Conservation (phyloP, 2,329 filamentous ascomycete genomes). For the Colletotrichum viniferum region DNA sequence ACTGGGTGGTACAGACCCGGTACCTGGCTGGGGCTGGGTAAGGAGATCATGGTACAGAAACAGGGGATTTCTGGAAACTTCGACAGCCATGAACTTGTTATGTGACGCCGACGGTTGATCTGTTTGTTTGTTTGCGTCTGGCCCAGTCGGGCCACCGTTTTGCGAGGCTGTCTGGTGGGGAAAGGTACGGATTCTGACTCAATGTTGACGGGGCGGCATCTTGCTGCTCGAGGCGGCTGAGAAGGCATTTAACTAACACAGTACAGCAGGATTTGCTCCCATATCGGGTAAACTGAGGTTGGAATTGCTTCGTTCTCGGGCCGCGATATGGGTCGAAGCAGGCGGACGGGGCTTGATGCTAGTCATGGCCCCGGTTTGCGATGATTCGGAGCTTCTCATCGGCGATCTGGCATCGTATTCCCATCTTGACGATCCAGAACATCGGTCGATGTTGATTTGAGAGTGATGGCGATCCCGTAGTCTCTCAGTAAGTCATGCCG, state of each 20-base stretch:
- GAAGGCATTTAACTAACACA: neutral
- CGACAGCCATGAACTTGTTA: neutral
- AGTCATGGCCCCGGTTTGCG: neutral
- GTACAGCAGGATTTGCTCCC: neutral
- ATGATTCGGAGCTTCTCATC: slow-evolving; percentile 4
- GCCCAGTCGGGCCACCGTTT: neutral
- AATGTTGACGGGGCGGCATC: neutral
- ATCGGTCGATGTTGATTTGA: neutral
- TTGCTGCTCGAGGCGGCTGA: neutral
- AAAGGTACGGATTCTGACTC: neutral
- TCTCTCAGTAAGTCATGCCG: neutral
- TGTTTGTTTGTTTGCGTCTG: neutral
- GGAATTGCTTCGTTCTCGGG: neutral
- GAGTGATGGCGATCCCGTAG: neutral
- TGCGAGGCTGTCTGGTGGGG: neutral
- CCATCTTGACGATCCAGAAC: neutral
- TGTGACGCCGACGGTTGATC: neutral
- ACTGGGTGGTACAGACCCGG: neutral
- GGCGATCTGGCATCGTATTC: neutral
- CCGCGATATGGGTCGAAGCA: neutral
- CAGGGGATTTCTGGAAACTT: neutral
- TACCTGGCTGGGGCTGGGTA: neutral
- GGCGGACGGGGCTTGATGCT: neutral
- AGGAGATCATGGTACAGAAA: neutral
- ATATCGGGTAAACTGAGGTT: neutral